phyloP scores from a whole-genome alignment of 78 protist genomes.

The Blattamonas nauphoetae region DNA sequence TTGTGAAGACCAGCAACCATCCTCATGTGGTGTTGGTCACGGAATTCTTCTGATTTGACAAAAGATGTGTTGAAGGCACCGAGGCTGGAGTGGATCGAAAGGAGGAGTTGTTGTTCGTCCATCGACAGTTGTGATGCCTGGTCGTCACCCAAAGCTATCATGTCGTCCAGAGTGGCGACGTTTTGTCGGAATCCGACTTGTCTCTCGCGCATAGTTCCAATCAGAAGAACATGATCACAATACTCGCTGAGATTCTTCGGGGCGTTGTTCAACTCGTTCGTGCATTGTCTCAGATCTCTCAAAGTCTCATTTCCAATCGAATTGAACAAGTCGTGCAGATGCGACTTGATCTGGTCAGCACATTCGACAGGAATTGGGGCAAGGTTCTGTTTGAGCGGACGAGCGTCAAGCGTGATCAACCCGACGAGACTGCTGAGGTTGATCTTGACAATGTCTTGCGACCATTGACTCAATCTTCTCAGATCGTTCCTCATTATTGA shows the following conservation, averaged over 20 bases:
- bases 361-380: neutral
- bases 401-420: neutral
- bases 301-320: neutral
- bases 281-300: neutral
- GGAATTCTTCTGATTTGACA: neutral
- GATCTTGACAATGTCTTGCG: neutral
- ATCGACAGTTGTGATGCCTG: neutral
- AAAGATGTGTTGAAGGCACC: neutral
- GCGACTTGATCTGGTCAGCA: neutral
- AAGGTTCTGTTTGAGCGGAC: neutral
- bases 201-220: neutral
- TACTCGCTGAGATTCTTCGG: neutral
- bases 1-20: neutral
- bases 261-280: neutral
- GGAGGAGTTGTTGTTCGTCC: neutral
- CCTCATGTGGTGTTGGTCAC: neutral
- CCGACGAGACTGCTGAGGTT: neutral
- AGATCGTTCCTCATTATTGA: neutral
- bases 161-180: neutral
- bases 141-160: neutral
- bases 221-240: neutral
- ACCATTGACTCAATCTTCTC: neutral
- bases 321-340: neutral
- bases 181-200: neutral
- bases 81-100: neutral